Percentiles rank a stretch among this genome's conserved stretches.
phyloP scores from a whole-genome alignment of 352 stramenopile genomes.

The Globisporangium nodosum region DNA sequence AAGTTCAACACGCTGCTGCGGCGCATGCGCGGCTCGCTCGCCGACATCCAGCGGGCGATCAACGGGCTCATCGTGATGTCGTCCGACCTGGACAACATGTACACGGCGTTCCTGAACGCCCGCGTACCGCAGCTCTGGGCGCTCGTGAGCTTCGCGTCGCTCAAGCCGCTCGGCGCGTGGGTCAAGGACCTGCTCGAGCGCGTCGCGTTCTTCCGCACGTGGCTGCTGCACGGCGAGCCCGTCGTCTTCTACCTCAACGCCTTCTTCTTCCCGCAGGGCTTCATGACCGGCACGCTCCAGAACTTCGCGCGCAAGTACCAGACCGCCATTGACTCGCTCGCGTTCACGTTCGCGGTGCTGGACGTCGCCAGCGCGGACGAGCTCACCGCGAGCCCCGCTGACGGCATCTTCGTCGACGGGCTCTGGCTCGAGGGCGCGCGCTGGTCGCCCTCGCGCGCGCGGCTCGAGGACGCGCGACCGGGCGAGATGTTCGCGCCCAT shows the following conservation, averaged over 20 bases:
- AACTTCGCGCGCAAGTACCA: slow-evolving; percentile 94
- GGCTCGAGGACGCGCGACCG: slow-evolving; percentile 77
- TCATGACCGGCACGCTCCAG: slow-evolving; percentile 91
- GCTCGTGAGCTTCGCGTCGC: slow-evolving; percentile 87
- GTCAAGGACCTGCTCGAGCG: slow-evolving; percentile 86
- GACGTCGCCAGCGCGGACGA: slow-evolving; percentile 51
- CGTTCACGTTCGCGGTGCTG: slow-evolving; percentile 88
- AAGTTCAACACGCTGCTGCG: slow-evolving; percentile 92
- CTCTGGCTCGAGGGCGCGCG: slow-evolving; percentile 86
- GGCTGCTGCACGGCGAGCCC: slow-evolving; percentile 90
- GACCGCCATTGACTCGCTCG: slow-evolving; percentile 92
- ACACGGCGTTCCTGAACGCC: slow-evolving; percentile 91
- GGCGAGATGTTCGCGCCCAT: slow-evolving; percentile 93
- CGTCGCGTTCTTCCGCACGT: slow-evolving; percentile 90
- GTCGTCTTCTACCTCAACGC: slow-evolving; percentile 88
- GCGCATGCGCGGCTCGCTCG: slow-evolving; percentile 77
- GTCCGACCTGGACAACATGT: slow-evolving; percentile 95
- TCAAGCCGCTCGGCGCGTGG: slow-evolving; percentile 92
- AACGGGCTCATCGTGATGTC: slow-evolving; percentile 92
- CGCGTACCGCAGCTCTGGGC: slow-evolving; percentile 87
- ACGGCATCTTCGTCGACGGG: slow-evolving; percentile 92
- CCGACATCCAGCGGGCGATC: slow-evolving; percentile 77
- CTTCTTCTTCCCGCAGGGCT: slow-evolving; percentile 91
- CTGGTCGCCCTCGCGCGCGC: slow-evolving; percentile 64
- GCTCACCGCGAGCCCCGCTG: slow-evolving; percentile 57